Conservation (phyloP, 148 eudicot species). For the Suaeda aralocaspica region DNA sequence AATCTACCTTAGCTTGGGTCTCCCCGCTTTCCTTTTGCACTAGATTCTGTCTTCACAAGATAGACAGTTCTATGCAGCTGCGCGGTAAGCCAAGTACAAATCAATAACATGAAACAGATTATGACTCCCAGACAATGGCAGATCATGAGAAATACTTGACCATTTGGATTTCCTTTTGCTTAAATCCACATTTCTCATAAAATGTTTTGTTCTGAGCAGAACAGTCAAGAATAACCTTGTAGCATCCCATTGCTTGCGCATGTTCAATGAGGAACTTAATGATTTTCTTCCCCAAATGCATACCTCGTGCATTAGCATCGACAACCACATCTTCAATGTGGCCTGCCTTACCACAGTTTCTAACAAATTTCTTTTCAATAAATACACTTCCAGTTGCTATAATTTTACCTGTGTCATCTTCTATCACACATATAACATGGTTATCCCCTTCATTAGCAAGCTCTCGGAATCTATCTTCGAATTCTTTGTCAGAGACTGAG, state of each 20-base stretch:
- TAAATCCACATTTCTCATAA: conserved; percentile 82
- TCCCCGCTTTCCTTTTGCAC: too few relatives aligned
- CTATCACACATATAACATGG: conserved; percentile 73
- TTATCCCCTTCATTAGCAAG: conserved; percentile 53
- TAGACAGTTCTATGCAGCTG: too few relatives aligned
- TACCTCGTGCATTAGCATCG: conserved; percentile 54
- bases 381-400: conserved; percentile 83
- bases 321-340: conserved; percentile 93
- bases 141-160: conserved; percentile 53
- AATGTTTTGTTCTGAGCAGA: conserved; percentile 46
- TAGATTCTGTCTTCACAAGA: too few relatives aligned
- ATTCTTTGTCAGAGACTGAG: conserved; percentile 60
- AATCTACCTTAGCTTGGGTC: too few relatives aligned
- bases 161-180: conserved; percentile 79
- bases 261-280: conserved; percentile 57
- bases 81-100: too few relatives aligned
- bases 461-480: conserved; percentile 61
- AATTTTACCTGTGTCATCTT: conserved; percentile 57
- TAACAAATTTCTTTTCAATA: conserved; percentile 73
- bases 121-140: too few relatives aligned
- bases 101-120: too few relatives aligned
- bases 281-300: conserved; percentile 75
- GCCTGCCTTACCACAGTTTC: conserved; percentile 83
- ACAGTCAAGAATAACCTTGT: conserved; percentile 93
- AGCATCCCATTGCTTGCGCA: conserved; percentile 63